A percentile compares a stretch with the other conserved stretches of the same genome.
phyloP scores from a whole-genome alignment of 163 green algal genomes.

The Prototheca cutis region DNA sequence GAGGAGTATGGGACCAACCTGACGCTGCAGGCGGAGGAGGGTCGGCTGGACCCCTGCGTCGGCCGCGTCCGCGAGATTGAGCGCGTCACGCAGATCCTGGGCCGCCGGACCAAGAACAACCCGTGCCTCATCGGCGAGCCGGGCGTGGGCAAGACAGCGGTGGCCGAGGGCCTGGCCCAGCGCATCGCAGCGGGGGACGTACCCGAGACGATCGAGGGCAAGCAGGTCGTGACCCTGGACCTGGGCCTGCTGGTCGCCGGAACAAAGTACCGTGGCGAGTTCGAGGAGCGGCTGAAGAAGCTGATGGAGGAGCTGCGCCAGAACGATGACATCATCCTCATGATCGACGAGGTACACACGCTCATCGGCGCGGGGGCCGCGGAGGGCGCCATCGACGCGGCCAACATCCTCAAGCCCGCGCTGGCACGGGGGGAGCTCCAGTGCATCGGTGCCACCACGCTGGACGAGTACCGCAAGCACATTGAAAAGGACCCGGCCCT shows the following conservation, averaged over 20 bases:
- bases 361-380: slow-evolving; percentile 91
- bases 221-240: slow-evolving; percentile 95
- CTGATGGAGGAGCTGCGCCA: slow-evolving; percentile 99
- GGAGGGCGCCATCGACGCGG: slow-evolving; percentile 94
- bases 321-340: slow-evolving; percentile 96
- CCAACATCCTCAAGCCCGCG: slow-evolving; percentile 99
- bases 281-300: slow-evolving; percentile 99
- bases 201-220: slow-evolving; percentile 97
- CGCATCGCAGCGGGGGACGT: slow-evolving; percentile 84
- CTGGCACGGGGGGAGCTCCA: slow-evolving; percentile 96
- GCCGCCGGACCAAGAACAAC: slow-evolving; percentile 97
- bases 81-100: slow-evolving; percentile 97
- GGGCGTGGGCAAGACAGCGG: slow-evolving; percentile 96
- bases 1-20: slow-evolving; percentile 99
- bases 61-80: slow-evolving; percentile 93
- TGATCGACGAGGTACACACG: slow-evolving; percentile 70
- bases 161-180: slow-evolving; percentile 95
- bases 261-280: slow-evolving; percentile 99
- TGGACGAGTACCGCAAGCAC: slow-evolving; percentile 99
- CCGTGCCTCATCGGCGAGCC: slow-evolving; percentile 96
- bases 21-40: slow-evolving; percentile 88
- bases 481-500: slow-evolving; percentile 99
- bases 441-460: slow-evolving; percentile 97
- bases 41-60: slow-evolving; percentile 94
- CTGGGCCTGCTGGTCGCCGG: slow-evolving; percentile 98